phyloP scores from a whole-genome alignment of 768 basidiomycete species.

The Mycena crocata region DNA sequence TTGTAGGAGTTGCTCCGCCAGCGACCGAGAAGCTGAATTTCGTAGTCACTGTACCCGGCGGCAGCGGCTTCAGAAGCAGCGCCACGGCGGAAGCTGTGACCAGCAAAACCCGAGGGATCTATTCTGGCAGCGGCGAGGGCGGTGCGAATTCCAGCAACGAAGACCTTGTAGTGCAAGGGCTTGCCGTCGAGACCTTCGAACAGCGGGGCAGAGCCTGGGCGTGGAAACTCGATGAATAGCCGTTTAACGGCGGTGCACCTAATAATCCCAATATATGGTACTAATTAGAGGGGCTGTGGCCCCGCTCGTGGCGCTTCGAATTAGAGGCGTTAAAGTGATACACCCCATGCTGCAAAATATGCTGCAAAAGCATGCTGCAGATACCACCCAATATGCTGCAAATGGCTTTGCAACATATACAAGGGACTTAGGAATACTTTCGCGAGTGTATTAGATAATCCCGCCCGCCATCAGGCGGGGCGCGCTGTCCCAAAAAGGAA shows the following conservation, averaged over 20 bases:
- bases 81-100: slow-evolving; percentile 38
- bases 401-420: too few species aligned
- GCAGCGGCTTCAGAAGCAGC: slow-evolving; percentile 44
- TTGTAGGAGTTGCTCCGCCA: slow-evolving; percentile 51
- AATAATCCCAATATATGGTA: too few species aligned
- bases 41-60: slow-evolving; percentile 43
- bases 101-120: background rate
- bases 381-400: too few species aligned
- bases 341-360: too few species aligned
- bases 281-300: too few species aligned
- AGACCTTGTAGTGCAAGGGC: background rate
- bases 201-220: background rate
- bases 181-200: background rate
- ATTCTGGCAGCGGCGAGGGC: background rate
- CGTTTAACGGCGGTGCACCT: background rate
- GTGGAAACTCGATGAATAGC: background rate
- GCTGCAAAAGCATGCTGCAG: too few species aligned
- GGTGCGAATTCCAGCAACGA: background rate
- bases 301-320: too few species aligned
- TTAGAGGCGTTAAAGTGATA: too few species aligned
- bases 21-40: slow-evolving; percentile 50
- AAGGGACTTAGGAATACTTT: too few species aligned
- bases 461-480: too few species aligned
- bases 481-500: too few species aligned
- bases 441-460: too few species aligned